Evolutionary conservation across 129 eudicot genomes (phyloP).

Genomic region (Glebionis coronaria): DNA sequence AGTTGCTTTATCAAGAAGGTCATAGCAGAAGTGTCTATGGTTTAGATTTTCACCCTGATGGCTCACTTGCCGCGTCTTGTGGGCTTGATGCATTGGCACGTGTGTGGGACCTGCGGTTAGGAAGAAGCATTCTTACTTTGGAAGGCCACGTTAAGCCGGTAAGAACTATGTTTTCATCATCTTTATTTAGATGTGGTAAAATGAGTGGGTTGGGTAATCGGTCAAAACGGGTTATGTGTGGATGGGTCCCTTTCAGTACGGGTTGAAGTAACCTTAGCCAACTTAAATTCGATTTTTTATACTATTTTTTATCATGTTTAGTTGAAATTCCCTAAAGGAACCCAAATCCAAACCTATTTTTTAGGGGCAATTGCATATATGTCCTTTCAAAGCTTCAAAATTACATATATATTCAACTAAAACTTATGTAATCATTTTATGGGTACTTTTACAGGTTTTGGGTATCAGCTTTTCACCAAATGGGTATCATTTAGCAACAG

Average conservation of each 20-base stretch:
- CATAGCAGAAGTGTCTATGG: conserved; percentile 97
- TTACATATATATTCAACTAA: too few species aligned
- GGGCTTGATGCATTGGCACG: conserved; percentile 98
- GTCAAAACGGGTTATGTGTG: neutral
- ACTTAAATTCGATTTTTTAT: too few species aligned
- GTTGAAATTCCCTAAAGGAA: too few species aligned
- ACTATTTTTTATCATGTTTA: too few species aligned
- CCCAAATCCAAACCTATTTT: too few species aligned
- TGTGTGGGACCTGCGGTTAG: conserved; percentile 93
- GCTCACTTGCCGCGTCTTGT: conserved; percentile 85
- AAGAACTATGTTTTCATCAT: conserved; percentile 28
- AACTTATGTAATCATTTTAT: conserved; percentile 13
- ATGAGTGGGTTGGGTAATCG: neutral
- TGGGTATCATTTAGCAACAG: conserved; percentile 94
- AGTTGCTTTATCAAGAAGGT: conserved; percentile 94
- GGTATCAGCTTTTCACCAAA: conserved; percentile 91
- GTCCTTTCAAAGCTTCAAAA: too few species aligned
- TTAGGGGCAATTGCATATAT: too few species aligned
- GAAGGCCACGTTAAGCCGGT: conserved; percentile 99
- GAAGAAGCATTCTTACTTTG: conserved; percentile 88
- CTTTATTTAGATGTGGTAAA: conserved; percentile 47
- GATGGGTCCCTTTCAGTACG: too few species aligned
- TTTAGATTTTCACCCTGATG: conserved; percentile 78
- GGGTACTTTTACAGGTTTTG: conserved; percentile 47
- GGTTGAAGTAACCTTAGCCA: too few species aligned